Evolutionary conservation across 495 filamentous ascomycete genomes (phyloP), one percentile per base, ranked within the genome.

Genomic region (Parathielavia hyrcaniae): DNA sequence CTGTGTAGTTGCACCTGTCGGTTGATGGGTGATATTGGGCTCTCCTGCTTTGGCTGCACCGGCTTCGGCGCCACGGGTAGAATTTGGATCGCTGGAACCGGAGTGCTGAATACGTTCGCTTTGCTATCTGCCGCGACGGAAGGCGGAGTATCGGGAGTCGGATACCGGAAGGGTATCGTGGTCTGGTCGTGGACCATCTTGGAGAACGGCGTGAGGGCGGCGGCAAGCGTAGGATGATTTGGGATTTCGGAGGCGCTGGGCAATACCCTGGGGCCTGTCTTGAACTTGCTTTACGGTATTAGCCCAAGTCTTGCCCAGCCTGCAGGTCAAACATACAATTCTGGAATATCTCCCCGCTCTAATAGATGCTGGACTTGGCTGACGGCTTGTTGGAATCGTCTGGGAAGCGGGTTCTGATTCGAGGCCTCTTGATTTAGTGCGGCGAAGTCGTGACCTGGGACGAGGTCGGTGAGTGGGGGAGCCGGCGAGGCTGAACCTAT

Each of bases 311-410:
- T 19, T 43, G 17, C 8, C 23, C 20, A 16, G 2, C 10, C 4
- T 16, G 16, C n/a, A 41, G 51, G 48, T 13, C 26, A 32, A 36
- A 63, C 85, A 72, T 77, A 91, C 87, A 84, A 88, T 70, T 90
- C 79, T 17, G 88, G 86, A 60, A 90, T 72, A 40, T 84, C 81
- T 41, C 83, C 80, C 11, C 80, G 81, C 66, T 84, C 81, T 53
- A 90, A 71, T 53, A 89, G 76, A 59, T 85, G 82, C 62, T 88
- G 85, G 46, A 93, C 73, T 62, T 88, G 83, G 65, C 82, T 73
- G 43, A 87, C 77, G 22, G 71, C 79, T 58, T 69, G 75, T 57
- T 75, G 77, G 30, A 74, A 65, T 64, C 69, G 71, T 66, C 63
- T 75, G 35, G 70, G 73, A 30, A 41, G 65, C 62, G 39, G 65